A percentile compares a stretch with the other conserved stretches of the same genome.
Evolutionary conservation across 352 stramenopile species (phyloP).

Genomic region (Globisporangium iwayamae): DNA sequence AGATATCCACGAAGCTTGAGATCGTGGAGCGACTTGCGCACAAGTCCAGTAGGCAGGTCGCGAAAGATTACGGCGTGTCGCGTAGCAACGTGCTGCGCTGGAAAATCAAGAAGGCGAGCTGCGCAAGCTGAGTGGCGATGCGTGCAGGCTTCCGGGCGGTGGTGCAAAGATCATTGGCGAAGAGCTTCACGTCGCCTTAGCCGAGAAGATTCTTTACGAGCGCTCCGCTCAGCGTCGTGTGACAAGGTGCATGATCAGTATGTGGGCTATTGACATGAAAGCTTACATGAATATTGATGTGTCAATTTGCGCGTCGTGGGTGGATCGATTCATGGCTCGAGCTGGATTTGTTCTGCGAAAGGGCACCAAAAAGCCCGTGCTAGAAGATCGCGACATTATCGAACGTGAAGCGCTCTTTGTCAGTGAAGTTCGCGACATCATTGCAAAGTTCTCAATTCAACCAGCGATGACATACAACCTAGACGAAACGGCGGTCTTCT

Average conservation of each 20-base stretch:
- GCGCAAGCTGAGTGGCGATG: conserved; percentile 1
- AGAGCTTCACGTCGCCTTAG: background rate
- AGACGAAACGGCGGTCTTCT: conserved; percentile 1
- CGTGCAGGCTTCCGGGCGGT: background rate
- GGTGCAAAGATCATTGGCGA: background rate
- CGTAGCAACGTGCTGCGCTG: conserved; percentile 1
- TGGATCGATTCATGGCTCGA: background rate
- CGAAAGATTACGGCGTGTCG: background rate
- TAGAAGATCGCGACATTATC: background rate
- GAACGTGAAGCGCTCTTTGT: background rate
- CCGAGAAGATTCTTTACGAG: background rate
- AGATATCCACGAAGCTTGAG: background rate
- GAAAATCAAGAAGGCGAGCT: background rate
- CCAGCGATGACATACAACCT: background rate
- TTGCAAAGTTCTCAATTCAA: conserved; percentile 1
- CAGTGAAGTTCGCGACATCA: background rate
- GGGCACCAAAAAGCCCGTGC: background rate
- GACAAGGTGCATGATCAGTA: background rate
- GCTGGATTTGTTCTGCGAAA: conserved; percentile 2
- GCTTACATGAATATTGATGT: conserved; percentile 2
- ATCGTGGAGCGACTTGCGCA: background rate
- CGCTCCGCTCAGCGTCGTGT: background rate
- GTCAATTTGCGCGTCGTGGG: background rate
- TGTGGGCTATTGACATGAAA: background rate
- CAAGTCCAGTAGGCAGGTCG: background rate